Evolutionary conservation across 1,284 basidiomycete genomes (phyloP).

Genomic region (Uromyces viciae-fabae): DNA sequence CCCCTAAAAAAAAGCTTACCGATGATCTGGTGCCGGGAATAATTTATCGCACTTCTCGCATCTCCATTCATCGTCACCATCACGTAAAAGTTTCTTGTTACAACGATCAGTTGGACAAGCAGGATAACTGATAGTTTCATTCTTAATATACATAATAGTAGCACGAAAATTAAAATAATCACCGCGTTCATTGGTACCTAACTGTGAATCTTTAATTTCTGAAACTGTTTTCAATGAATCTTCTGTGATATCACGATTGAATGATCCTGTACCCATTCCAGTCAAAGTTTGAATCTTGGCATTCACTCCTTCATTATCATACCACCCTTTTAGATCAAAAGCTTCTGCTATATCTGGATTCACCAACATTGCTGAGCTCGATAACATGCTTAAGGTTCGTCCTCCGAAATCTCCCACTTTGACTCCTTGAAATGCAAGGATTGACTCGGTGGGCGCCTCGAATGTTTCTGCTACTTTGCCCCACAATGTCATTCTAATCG

Average conservation of each 20-base stretch:
- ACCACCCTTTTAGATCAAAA: conserved; percentile 83
- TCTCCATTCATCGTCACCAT: conserved; percentile 66
- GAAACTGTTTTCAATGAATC: conserved; percentile 70
- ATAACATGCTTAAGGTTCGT: conserved; percentile 71
- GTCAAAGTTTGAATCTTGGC: conserved; percentile 70
- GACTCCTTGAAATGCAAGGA: conserved; percentile 90
- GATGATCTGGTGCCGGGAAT: conserved; percentile 71
- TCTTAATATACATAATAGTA: conserved; percentile 83
- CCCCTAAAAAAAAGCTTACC: conserved; percentile 60
- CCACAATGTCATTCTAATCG: conserved; percentile 87
- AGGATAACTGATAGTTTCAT: conserved; percentile 81
- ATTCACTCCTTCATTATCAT: conserved; percentile 66
- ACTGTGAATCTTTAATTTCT: conserved; percentile 74
- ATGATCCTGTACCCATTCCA: conserved; percentile 57
- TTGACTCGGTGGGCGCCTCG: conserved; percentile 61
- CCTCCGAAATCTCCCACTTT: conserved; percentile 93
- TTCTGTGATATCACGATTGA: conserved; percentile 64
- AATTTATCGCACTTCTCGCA: conserved; percentile 90
- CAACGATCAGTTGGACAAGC: conserved; percentile 79
- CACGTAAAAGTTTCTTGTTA: conserved; percentile 83
- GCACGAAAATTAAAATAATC: conserved; percentile 80
- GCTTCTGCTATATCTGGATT: conserved; percentile 87
- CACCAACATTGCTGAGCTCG: conserved; percentile 68
- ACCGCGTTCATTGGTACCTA: conserved; percentile 72
- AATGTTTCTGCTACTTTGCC: conserved; percentile 90